These are phyloP conservation scores for Falciphora oryzae DNA, from an alignment of 2,329 filamentous ascomycete genomes.

Conservation along the genomic window DNA sequence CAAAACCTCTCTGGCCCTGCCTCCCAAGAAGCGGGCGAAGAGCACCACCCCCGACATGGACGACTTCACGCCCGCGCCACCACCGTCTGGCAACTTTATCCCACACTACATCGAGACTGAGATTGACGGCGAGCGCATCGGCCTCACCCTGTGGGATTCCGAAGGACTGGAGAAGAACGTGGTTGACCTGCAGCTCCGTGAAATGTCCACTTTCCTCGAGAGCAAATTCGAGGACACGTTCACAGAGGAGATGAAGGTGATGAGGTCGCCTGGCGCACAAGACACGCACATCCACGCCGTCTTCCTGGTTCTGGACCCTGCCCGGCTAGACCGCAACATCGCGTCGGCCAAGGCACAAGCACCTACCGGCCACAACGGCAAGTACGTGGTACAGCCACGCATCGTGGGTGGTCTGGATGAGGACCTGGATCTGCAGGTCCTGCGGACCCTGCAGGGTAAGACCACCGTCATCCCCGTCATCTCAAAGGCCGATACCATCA, in stretches of 20 bases:
- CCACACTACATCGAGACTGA: slow-evolving; percentile 92
- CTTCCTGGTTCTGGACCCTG: slow-evolving; percentile 85
- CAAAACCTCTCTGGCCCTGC: slow-evolving; percentile 75
- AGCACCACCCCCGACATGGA: slow-evolving; percentile 43
- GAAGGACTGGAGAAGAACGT: slow-evolving; percentile 91
- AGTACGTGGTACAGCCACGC: slow-evolving; percentile 36
- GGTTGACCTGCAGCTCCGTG: slow-evolving; percentile 87
- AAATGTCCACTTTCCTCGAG: slow-evolving; percentile 88
- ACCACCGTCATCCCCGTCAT: slow-evolving; percentile 94
- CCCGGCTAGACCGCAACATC: slow-evolving; percentile 77
- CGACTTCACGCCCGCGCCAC: slow-evolving; percentile 43
- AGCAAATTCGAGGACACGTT: slow-evolving; percentile 99
- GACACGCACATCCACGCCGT: slow-evolving; percentile 98
- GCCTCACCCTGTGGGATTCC: slow-evolving; percentile 94
- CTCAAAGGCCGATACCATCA: slow-evolving; percentile 94
- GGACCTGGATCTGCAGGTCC: slow-evolving; percentile 82
- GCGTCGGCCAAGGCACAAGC: slow-evolving; percentile 52
- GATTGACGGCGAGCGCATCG: slow-evolving; percentile 85
- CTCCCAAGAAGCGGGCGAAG: slow-evolving; percentile 67
- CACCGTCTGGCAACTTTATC: slow-evolving; percentile 66
- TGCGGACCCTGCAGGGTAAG: slow-evolving; percentile 83
- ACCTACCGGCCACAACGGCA: slow-evolving; percentile 38
- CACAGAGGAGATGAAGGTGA: slow-evolving; percentile 93
- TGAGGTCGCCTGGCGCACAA: slow-evolving; percentile 84
- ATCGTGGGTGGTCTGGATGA: slow-evolving; percentile 71